Evolutionary conservation across 805 yeast genomes (phyloP).

Genomic region (Cyberlindnera lachancei): DNA sequence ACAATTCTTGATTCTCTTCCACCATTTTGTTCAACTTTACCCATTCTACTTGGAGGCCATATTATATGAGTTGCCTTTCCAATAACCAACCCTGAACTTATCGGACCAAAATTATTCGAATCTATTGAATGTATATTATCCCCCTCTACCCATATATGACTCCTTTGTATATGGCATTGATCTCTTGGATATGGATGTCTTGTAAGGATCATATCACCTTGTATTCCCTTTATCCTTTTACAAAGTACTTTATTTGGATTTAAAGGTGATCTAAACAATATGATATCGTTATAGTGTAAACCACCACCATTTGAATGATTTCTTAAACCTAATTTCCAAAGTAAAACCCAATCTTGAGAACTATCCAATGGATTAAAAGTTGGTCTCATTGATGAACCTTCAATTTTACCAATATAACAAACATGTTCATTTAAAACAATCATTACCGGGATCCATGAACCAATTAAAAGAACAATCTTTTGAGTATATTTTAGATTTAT

Average conservation of each 20-base stretch:
- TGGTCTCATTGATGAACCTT: slow-evolving; percentile 86
- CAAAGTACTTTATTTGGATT: slow-evolving; percentile 71
- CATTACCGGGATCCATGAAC: slow-evolving; percentile 75
- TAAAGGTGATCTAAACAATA: slow-evolving; percentile 72
- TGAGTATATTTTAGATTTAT: background rate
- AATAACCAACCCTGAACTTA: slow-evolving; percentile 69
- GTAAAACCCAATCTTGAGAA: slow-evolving; percentile 52
- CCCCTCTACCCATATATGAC: slow-evolving; percentile 93
- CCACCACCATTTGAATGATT: slow-evolving; percentile 38
- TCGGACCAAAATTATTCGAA: slow-evolving; percentile 83
- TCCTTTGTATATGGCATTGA: slow-evolving; percentile 57
- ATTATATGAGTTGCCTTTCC: slow-evolving; percentile 67
- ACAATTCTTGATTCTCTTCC: slow-evolving; percentile 43
- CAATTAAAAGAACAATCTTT: background rate
- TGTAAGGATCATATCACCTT: slow-evolving; percentile 62
- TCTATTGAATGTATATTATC: slow-evolving; percentile 82
- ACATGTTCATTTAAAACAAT: slow-evolving; percentile 63
- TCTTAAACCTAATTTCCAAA: slow-evolving; percentile 57
- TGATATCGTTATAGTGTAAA: slow-evolving; percentile 58
- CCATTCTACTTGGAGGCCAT: slow-evolving; percentile 62
- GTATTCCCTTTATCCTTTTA: slow-evolving; percentile 71
- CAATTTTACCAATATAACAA: slow-evolving; percentile 63
- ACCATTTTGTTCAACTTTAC: slow-evolving; percentile 39
- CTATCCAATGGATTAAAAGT: slow-evolving; percentile 64
- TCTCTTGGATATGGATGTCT: slow-evolving; percentile 61